Evolutionary conservation across 805 yeast species (phyloP).

Genomic region (Priceomyces haplophilus): DNA sequence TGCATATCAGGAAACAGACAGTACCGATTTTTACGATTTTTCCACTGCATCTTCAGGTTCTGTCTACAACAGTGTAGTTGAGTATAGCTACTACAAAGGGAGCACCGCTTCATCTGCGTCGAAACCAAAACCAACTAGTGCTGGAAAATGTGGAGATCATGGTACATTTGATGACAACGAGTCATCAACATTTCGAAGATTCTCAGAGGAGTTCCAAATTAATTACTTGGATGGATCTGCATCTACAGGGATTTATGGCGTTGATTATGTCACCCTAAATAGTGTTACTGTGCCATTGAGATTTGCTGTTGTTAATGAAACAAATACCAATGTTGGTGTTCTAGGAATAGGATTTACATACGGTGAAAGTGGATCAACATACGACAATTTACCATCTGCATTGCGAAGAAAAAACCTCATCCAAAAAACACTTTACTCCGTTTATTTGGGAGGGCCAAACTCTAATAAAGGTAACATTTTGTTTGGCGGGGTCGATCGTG

Average conservation of each 20-base stretch:
- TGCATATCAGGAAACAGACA: too few relatives aligned
- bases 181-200: slow-evolving; percentile 36
- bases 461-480: slow-evolving; percentile 31
- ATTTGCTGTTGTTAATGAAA: slow-evolving; percentile 69
- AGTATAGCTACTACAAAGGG: too few relatives aligned
- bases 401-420: slow-evolving; percentile 32
- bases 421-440: slow-evolving; percentile 32
- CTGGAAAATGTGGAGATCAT: slow-evolving; percentile 40
- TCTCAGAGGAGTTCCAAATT: slow-evolving; percentile 42
- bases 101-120: too few relatives aligned
- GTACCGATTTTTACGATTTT: too few relatives aligned
- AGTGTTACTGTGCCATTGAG: slow-evolving; percentile 51
- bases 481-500: slow-evolving; percentile 44
- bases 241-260: slow-evolving; percentile 57
- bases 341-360: slow-evolving; percentile 70
- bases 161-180: slow-evolving; percentile 47
- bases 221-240: slow-evolving; percentile 47
- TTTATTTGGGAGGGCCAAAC: slow-evolving; percentile 28
- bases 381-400: slow-evolving; percentile 39
- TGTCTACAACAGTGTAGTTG: too few relatives aligned
- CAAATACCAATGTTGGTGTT: slow-evolving; percentile 67
- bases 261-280: slow-evolving; percentile 56
- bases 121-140: too few relatives aligned
- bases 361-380: slow-evolving; percentile 47
- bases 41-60: too few relatives aligned